Base-by-base conservation (phyloP, 257 asterid genomes). In the Petrea volubilis region DNA sequence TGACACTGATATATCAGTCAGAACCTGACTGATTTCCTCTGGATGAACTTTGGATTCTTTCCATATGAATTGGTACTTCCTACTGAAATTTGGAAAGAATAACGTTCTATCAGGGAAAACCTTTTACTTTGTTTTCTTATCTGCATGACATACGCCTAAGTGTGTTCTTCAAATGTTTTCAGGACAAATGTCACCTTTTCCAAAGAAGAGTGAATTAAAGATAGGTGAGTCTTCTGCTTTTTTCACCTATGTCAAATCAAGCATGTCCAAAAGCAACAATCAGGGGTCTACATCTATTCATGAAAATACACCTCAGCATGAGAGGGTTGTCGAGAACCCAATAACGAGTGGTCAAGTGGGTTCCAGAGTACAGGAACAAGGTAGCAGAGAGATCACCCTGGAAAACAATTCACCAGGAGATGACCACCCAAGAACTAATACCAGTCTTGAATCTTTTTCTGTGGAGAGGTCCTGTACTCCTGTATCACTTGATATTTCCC, bases 201-300 rank as follows among this genome's bases (percentile, higher is more conserved):
- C 81, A 57, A 87, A 74, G 87, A 92, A 84, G 85, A 86, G 85
- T 55, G 87, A 83, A 72, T 74, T 95, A 69, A 92, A 78, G 87
- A 92, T 95, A 41, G 99, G 98, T 5, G 96, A 80, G 47, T 90
- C 96, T 61, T 95, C 99, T 1, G 99, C 99, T 23, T 95, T 95
- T 80, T 95, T 90, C 83, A 87, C 95, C 28, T 95, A 95, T 46
- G 92, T 95, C 78, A 95, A 92, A 80, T 81, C 96, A 67, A 80
- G 68, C 85, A 64, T 77, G 11, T 84, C 84, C 52, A 86, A 67
- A 67, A 76, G 72, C 81, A 79, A 31, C 38, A 31, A 38, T 12
- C 43, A 38, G 43, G 43, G 56, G 58, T 62, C 74, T 7, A 68
- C 73, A 53, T 44, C 78, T 21, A 21, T 71, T 60, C 65, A 28